Conservation (phyloP, 352 stramenopile genomes). For the Aphanomyces invadans region DNA sequence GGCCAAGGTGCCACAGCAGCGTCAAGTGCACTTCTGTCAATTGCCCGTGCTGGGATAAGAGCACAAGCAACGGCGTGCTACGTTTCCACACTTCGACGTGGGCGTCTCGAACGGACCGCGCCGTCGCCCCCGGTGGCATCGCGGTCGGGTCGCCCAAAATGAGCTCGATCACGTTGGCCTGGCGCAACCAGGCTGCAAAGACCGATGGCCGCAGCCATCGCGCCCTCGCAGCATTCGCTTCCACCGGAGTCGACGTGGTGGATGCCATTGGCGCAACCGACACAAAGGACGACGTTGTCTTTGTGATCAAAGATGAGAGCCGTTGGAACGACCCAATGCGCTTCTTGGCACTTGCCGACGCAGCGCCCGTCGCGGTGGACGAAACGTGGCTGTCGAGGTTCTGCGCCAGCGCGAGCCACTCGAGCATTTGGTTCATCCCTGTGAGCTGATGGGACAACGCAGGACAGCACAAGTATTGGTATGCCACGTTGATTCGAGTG, state of each 20-base stretch:
- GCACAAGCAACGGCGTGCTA: constrained; percentile 59
- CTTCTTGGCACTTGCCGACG: constrained; percentile 27
- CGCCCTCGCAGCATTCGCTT: constrained; percentile 32
- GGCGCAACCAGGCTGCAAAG: constrained; percentile 68
- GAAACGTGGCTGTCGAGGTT: constrained; percentile 41
- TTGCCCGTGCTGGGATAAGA: constrained; percentile 44
- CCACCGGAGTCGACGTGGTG: constrained; percentile 27
- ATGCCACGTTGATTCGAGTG: constrained; percentile 77
- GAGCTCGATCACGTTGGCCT: constrained; percentile 74
- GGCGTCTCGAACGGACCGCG: constrained; percentile 59
- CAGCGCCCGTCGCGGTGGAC: not conserved
- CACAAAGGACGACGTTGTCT: constrained; percentile 29
- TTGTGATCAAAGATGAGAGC: constrained; percentile 26
- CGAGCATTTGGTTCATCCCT: constrained; percentile 59
- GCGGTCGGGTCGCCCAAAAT: constrained; percentile 62
- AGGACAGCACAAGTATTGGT: constrained; percentile 81
- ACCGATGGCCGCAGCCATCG: constrained; percentile 71
- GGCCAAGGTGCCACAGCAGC: constrained; percentile 65
- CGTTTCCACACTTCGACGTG: constrained; percentile 80
- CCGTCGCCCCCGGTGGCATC: constrained; percentile 45
- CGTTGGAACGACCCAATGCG: constrained; percentile 26
- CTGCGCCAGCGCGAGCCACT: constrained; percentile 72
- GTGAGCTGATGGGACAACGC: constrained; percentile 67
- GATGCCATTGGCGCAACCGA: constrained; percentile 27
- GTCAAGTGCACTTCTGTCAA: constrained; percentile 61